These are phyloP conservation scores for Solanum paucissectum DNA, from an alignment of 257 asterid species.

Conservation along the genomic window DNA sequence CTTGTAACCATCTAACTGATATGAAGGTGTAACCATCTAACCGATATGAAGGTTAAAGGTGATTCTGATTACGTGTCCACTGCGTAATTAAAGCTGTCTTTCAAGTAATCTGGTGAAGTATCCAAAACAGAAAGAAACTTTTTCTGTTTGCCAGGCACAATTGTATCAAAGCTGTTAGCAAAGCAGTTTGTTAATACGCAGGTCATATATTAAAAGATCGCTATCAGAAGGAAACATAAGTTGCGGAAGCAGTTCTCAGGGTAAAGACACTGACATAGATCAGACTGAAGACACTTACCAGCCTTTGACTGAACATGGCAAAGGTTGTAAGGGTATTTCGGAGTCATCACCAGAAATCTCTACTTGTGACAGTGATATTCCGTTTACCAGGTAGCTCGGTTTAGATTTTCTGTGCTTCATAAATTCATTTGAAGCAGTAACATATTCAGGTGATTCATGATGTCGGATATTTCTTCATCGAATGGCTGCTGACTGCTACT, in stretches of 20 bases:
- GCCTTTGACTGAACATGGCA: slow-evolving; percentile 19
- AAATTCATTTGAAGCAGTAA: background rate
- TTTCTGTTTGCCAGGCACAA: background rate
- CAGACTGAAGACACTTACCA: slow-evolving; percentile 30
- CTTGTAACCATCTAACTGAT: background rate
- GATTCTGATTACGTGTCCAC: background rate
- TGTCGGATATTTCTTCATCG: background rate
- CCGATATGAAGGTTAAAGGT: background rate
- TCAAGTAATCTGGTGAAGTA: background rate
- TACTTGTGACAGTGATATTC: slow-evolving; percentile 34
- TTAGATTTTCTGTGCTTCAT: background rate
- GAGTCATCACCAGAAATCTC: slow-evolving; percentile 58
- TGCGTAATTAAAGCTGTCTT: background rate
- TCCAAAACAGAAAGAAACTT: background rate
- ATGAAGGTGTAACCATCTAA: background rate
- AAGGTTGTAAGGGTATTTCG: slow-evolving; percentile 29
- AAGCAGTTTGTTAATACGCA: slow-evolving; percentile 15
- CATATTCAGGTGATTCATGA: background rate
- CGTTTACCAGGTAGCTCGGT: slow-evolving; percentile 45
- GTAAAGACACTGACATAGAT: slow-evolving; percentile 34
- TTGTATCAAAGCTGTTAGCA: slow-evolving; percentile 2
- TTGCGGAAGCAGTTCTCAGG: slow-evolving; percentile 35
- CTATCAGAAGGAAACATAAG: slow-evolving; percentile 86
- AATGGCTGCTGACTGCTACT: background rate
- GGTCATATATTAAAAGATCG: slow-evolving; percentile 69